Conservation (phyloP, 2,329 filamentous ascomycete species). For the Pseudogymnoascus sp. region DNA sequence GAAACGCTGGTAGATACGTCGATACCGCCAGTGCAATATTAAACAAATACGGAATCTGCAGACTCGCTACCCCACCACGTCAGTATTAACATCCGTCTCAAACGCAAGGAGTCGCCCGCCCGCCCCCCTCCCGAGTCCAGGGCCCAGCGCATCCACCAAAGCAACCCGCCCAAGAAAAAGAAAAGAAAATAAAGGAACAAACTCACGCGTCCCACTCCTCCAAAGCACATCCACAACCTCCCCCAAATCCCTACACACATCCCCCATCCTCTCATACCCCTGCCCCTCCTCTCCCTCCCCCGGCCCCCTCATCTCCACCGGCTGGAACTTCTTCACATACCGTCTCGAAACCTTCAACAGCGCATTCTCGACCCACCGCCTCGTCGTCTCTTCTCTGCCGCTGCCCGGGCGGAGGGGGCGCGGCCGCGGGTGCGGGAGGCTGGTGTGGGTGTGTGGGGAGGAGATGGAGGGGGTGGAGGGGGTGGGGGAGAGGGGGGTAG, state of each 20-base stretch:
- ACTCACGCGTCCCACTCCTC: conserved; percentile 79
- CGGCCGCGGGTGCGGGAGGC: conserved; percentile 50
- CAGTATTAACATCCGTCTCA: not conserved
- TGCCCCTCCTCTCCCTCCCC: conserved; percentile 31
- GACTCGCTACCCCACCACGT: conserved; percentile 55
- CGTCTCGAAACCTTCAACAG: conserved; percentile 50
- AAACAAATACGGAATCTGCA: conserved; percentile 81
- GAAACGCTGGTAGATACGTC: conserved; percentile 67
- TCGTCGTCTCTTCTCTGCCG: conserved; percentile 53
- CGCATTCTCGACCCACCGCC: conserved; percentile 50
- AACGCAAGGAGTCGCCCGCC: not conserved
- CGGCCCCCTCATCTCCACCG: conserved; percentile 36
- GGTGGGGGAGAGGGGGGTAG: conserved; percentile 43
- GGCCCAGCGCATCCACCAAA: not conserved
- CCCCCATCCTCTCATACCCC: conserved; percentile 55
- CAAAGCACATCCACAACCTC: conserved; percentile 73
- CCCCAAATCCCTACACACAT: conserved; percentile 70
- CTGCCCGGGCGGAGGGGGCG: conserved; percentile 50
- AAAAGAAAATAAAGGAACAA: not conserved
- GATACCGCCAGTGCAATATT: conserved; percentile 68
- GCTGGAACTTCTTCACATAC: conserved; percentile 54
- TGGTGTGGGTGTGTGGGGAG: conserved; percentile 22
- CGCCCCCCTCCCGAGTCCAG: too few relatives aligned
- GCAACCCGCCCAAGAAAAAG: not conserved
- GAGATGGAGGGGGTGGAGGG: conserved; percentile 44